Evolutionary conservation across 2,329 filamentous ascomycete species (phyloP), one percentile per base, ranked within the genome.

Genomic region (Ilyonectria destructans): DNA sequence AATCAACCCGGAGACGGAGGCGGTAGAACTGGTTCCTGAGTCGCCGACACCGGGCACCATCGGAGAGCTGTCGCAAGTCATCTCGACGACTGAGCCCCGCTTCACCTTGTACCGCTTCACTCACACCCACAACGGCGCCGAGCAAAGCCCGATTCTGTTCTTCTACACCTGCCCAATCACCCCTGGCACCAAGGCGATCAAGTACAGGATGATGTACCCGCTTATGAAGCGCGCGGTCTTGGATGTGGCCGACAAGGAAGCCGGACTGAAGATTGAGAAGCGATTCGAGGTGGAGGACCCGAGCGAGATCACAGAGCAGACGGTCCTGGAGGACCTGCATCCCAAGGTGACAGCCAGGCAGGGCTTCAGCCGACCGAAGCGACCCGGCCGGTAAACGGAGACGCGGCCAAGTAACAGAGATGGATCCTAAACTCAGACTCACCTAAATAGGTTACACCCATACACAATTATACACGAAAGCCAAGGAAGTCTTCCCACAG

Each of bases 201-300:
- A 94, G 83, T 92, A 93, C 82, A 87, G 93, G 71, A 97, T 97
- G 94, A 82, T 96, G 77, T 96, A 96, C 79, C 93, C 93, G 37
- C 83, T 91, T 29, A 91, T 91, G 84, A 91, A 91, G 81, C 85
- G 88, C 12, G 88, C 89, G 26, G 92, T 93, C 3, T 84, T 95
- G 33, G 82, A 84, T n/a, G 80, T 91, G 37, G 93, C 93, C 19
- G 88, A 91, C 75, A 82, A 82, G 40, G 89, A 93, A 72, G 91
- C 89, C 1, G 91, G 90, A 0, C 77, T 96, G 58, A 85, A 84
- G 64, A 83, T 94, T 5, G 90, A 89, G 65, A 95, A 93, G 87
- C 92, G 88, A 78, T 90, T 92, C 68, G 90, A 92, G 80, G 87
- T 90, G 3, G 88, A 90, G 73, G 87, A 92, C 70, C 90, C 92